Conservation (phyloP, 257 asterid genomes). For the Plantago ovata region DNA sequence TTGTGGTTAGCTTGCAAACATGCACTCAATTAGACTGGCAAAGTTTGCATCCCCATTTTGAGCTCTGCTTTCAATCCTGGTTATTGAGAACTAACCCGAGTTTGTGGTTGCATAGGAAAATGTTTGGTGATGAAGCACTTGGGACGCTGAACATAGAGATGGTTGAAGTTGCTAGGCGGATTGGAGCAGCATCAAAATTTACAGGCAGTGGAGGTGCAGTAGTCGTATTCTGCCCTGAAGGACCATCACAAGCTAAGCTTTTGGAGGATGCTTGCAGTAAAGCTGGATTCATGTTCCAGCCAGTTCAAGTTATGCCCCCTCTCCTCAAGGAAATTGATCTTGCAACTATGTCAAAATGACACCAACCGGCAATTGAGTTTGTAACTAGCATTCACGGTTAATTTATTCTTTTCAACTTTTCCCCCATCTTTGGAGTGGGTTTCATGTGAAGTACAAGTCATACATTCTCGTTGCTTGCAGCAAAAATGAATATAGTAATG, state of each 20-base stretch:
- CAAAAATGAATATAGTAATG: too few relatives aligned
- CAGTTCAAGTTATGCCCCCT: slow-evolving; percentile 52
- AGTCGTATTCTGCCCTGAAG: slow-evolving; percentile 79
- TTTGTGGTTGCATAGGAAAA: slow-evolving; percentile 35
- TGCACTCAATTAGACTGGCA: too few relatives aligned
- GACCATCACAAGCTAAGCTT: slow-evolving; percentile 61
- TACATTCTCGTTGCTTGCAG: too few relatives aligned
- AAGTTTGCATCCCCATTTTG: too few relatives aligned
- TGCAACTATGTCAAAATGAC: slow-evolving; percentile 31
- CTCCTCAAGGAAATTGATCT: slow-evolving; percentile 42
- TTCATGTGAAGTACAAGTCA: too few relatives aligned
- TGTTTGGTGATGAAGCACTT: slow-evolving; percentile 88
- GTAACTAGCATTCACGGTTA: not conserved
- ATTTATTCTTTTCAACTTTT: not conserved
- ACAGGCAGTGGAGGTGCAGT: slow-evolving; percentile 98
- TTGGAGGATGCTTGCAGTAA: slow-evolving; percentile 62
- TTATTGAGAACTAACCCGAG: not conserved
- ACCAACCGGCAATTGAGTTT: not conserved
- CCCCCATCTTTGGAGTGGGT: not conserved
- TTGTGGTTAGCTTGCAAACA: too few relatives aligned
- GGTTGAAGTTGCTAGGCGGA: slow-evolving; percentile 73
- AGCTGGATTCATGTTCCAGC: slow-evolving; percentile 65
- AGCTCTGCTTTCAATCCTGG: too few relatives aligned
- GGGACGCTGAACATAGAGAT: slow-evolving; percentile 87
- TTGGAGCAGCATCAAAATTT: slow-evolving; percentile 89